Percentiles rank a stretch among this genome's conserved stretches.
phyloP scores from a whole-genome alignment of 2,329 filamentous ascomycete genomes.

The Hypoxylon sp. region DNA sequence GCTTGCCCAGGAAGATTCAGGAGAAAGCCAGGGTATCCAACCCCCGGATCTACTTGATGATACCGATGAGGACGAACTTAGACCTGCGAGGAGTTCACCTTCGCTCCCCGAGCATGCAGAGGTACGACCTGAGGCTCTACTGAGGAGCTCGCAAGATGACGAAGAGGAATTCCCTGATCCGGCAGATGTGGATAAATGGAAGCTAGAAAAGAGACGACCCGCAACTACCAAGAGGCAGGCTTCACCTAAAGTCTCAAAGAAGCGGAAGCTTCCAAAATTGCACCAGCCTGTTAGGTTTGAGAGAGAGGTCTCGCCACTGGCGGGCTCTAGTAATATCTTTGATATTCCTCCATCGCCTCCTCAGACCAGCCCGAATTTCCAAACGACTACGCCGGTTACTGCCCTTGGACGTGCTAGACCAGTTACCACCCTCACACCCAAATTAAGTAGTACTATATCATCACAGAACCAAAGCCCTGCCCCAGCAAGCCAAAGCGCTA shows the following conservation, averaged over 20 bases:
- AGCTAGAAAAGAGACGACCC: slow-evolving; percentile 29
- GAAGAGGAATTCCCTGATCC: slow-evolving; percentile 54
- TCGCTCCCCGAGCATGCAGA: slow-evolving; percentile 28
- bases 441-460: slow-evolving; percentile 50
- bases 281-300: slow-evolving; percentile 28
- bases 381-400: slow-evolving; percentile 45
- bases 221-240: slow-evolving; percentile 47
- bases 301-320: slow-evolving; percentile 36
- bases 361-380: slow-evolving; percentile 56
- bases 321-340: slow-evolving; percentile 51
- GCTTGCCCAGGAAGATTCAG: slow-evolving; percentile 51
- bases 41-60: slow-evolving; percentile 38
- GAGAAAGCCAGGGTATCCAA: slow-evolving; percentile 56
- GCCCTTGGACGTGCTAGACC: slow-evolving; percentile 30
- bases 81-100: slow-evolving; percentile 37
- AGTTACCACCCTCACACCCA: slow-evolving; percentile 48
- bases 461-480: slow-evolving; percentile 50
- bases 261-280: slow-evolving; percentile 47
- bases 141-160: slow-evolving; percentile 51
- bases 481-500: slow-evolving; percentile 37
- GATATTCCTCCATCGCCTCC: slow-evolving; percentile 60
- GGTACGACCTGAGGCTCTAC: slow-evolving; percentile 13
- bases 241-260: slow-evolving; percentile 51
- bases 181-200: slow-evolving; percentile 53
- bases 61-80: slow-evolving; percentile 43